phyloP scores from a whole-genome alignment of 2,329 filamentous ascomycete genomes.

The Monosporascus sp. region DNA sequence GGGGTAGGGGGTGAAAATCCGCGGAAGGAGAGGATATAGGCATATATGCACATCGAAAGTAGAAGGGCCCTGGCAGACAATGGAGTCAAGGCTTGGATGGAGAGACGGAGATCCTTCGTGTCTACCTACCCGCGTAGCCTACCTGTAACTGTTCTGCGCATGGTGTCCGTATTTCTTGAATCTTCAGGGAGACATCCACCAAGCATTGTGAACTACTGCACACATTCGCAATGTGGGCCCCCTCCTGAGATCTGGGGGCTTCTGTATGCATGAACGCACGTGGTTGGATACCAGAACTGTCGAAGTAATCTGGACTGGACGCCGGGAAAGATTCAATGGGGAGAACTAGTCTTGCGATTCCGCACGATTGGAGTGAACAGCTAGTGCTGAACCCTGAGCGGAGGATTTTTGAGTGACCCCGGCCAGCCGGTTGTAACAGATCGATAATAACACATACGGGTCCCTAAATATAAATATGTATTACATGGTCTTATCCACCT shows the following conservation, averaged over 20 bases:
- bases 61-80: neutral
- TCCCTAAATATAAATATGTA: too few relatives aligned
- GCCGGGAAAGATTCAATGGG: neutral
- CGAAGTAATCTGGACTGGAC: neutral
- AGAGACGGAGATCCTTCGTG: neutral
- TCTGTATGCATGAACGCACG: neutral
- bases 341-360: neutral
- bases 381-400: neutral
- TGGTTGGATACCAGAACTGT: neutral
- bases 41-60: neutral
- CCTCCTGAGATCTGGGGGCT: neutral
- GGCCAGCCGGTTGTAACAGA: too few relatives aligned
- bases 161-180: neutral
- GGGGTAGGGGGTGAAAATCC: too few relatives aligned
- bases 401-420: too few relatives aligned
- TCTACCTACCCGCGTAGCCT: neutral
- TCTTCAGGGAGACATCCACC: neutral
- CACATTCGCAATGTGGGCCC: neutral
- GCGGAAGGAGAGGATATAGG: neutral
- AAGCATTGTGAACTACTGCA: neutral
- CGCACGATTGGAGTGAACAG: neutral
- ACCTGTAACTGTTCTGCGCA: neutral
- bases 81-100: neutral
- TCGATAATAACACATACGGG: too few relatives aligned
- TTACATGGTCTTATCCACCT: too few relatives aligned